Base-by-base conservation (phyloP, 192 early-diverging fungal species). In the Coemansia asiatica region DNA sequence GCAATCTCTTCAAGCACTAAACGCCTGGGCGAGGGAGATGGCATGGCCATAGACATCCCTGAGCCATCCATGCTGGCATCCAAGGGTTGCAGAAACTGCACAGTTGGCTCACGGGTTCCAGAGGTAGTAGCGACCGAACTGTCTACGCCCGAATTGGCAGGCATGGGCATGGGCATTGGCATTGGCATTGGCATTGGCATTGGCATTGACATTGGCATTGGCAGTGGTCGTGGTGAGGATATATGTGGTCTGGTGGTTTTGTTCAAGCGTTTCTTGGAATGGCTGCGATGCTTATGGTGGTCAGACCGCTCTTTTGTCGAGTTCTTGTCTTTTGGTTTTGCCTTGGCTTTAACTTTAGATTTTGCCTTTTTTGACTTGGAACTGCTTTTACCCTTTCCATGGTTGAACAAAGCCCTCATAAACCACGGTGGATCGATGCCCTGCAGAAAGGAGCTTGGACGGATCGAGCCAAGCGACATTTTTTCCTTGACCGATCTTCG, bases 371-470 rank as follows among this genome's bases (percentile, higher is more conserved):
- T n/a, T n/a, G 35, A 36, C 10, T 36, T 36, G 35, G 35, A 36
- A 7, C 10, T 36, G 35, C 10, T 36, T 36, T 33, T 28, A 28
- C n/a, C 28, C 50, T 60, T 55, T 9, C n/a, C 26, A 18, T 59
- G 25, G n/a, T 51, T 40, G 13, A 47, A 59, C 25, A 78, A 36
- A 3, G 49, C 21, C 15, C 59, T 31, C 18, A 69, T 23, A 33
- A 78, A 58, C 38, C 61, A 66, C 22, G 75, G 67, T 9, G 60
- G 35, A 27, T 67, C 57, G 21, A 60, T 47, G 48, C 63, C 63
- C 15, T 57, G 59, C 23, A 65, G 26, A 13, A 71, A 21, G 23
- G 64, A 16, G 35, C 50, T 61, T 4, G 66, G 56, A 2, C 59
- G 48, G 18, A 54, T 31, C 12, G 73, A 49, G 16, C 50, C 35